phyloP scores from a whole-genome alignment of 805 yeast species.

The Tetrapisispora pingtungensis region DNA sequence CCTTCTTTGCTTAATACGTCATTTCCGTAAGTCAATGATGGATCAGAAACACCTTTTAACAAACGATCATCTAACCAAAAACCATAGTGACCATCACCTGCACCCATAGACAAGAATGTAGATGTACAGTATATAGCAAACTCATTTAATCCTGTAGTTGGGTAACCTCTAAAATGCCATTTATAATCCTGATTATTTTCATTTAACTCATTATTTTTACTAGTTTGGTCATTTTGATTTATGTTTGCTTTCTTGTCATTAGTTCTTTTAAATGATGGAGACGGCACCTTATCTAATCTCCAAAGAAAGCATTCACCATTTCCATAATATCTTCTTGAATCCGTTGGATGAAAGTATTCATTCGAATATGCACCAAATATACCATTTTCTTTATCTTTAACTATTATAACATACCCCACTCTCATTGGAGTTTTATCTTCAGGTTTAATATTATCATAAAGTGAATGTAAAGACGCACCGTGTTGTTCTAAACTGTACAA shows the following conservation, averaged over 20 bases:
- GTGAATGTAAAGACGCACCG: conserved; percentile 76
- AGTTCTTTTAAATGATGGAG: neutral
- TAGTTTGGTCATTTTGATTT: conserved; percentile 13
- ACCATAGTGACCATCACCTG: conserved; percentile 89
- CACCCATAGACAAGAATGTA: conserved; percentile 73
- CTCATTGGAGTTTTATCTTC: conserved; percentile 31
- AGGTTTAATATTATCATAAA: conserved; percentile 51
- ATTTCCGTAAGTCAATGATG: conserved; percentile 82
- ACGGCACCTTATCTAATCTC: conserved; percentile 47
- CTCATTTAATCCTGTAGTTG: conserved; percentile 82
- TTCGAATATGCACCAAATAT: conserved; percentile 74
- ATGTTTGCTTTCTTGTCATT: conserved; percentile 8
- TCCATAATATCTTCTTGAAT: conserved; percentile 69
- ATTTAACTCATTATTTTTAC: conserved; percentile 7
- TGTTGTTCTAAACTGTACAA: conserved; percentile 83
- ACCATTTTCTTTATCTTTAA: conserved; percentile 54
- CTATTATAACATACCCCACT: conserved; percentile 64
- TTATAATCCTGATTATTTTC: conserved; percentile 9
- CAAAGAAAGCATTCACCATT: conserved; percentile 94
- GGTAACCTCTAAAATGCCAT: conserved; percentile 64
- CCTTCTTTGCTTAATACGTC: conserved; percentile 60
- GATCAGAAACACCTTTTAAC: conserved; percentile 64
- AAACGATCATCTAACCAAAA: conserved; percentile 75
- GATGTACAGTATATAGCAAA: conserved; percentile 75
- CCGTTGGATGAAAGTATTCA: conserved; percentile 62